Evolutionary conservation across 495 filamentous ascomycete species (phyloP).

Genomic region (Xylaria acuta): DNA sequence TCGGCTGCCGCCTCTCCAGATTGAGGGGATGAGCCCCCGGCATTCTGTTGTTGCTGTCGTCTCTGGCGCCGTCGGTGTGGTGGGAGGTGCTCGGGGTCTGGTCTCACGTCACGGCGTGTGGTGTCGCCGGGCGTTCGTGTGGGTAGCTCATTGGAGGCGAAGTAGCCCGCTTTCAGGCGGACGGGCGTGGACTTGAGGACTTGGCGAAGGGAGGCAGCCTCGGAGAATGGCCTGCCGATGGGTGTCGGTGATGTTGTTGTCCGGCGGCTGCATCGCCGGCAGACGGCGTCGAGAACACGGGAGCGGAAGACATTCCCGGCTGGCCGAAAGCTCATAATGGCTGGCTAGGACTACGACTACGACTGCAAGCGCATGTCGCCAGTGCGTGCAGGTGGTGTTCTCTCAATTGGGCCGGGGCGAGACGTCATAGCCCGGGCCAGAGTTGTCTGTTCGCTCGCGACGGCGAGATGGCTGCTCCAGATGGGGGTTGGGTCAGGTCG

Average conservation of each 20-base stretch:
- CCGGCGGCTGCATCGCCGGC: slow-evolving; percentile 40
- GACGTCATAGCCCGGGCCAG: slow-evolving; percentile 18
- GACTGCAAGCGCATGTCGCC: slow-evolving; percentile 38
- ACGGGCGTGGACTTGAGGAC: slow-evolving; percentile 26
- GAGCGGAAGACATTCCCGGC: slow-evolving; percentile 39
- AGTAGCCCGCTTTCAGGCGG: slow-evolving; percentile 47
- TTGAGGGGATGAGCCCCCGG: slow-evolving; percentile 6
- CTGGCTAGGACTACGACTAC: slow-evolving; percentile 24
- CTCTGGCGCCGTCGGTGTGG: slow-evolving; percentile 52
- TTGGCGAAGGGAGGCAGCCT: slow-evolving; percentile 21
- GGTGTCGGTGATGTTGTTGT: slow-evolving; percentile 10
- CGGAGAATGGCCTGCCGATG: neutral
- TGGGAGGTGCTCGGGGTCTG: slow-evolving; percentile 32
- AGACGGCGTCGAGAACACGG: slow-evolving; percentile 36
- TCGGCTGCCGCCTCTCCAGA: slow-evolving; percentile 13
- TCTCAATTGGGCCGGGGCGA: slow-evolving; percentile 20
- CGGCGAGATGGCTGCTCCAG: neutral
- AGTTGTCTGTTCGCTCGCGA: neutral
- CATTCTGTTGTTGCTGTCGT: slow-evolving; percentile 14
- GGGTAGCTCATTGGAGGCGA: slow-evolving; percentile 48
- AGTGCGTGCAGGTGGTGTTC: neutral
- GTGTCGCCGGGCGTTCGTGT: slow-evolving; percentile 32
- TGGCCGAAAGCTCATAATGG: slow-evolving; percentile 43
- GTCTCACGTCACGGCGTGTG: slow-evolving; percentile 22
- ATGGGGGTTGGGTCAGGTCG: neutral